Percentiles rank a stretch among this genome's conserved stretches.
Evolutionary conservation across 345 rosid species (phyloP).

Genomic region (Isatis tinctoria): DNA sequence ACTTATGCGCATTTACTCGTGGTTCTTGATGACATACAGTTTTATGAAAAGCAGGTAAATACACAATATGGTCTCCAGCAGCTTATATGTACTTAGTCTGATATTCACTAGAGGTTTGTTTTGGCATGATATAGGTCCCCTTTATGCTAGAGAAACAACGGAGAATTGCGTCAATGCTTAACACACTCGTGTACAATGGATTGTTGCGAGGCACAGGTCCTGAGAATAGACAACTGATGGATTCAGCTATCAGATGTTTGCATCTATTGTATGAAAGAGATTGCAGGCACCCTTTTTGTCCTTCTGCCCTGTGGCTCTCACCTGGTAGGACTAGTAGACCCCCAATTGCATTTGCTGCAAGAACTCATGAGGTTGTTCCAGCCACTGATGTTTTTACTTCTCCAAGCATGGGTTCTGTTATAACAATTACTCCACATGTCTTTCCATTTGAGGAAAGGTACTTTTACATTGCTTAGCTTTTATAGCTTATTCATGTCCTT

Average conservation of each 20-base stretch:
- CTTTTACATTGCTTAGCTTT: not conserved
- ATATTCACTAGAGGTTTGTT: constrained; percentile 20
- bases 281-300: constrained; percentile 88
- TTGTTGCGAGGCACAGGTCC: constrained; percentile 44
- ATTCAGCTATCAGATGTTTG: constrained; percentile 83
- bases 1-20: constrained; percentile 84
- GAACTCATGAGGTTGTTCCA: constrained; percentile 68
- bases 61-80: constrained; percentile 4
- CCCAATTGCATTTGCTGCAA: constrained; percentile 82
- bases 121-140: constrained; percentile 57
- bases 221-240: constrained; percentile 66
- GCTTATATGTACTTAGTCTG: constrained; percentile 8
- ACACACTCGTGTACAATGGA: constrained; percentile 84
- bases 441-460: constrained; percentile 98
- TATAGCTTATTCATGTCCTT: not conserved
- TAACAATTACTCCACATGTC: constrained; percentile 78
- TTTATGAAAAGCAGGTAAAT: constrained; percentile 93
- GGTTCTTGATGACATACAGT: constrained; percentile 97
- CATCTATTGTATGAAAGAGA: constrained; percentile 94
- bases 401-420: constrained; percentile 62
- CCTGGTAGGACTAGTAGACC: constrained; percentile 81
- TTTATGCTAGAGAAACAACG: constrained; percentile 78
- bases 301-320: constrained; percentile 86
- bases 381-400: constrained; percentile 45
- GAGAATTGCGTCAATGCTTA: constrained; percentile 74